Conservation (phyloP, 2,329 filamentous ascomycete species). For the Penicillium decumbens region DNA sequence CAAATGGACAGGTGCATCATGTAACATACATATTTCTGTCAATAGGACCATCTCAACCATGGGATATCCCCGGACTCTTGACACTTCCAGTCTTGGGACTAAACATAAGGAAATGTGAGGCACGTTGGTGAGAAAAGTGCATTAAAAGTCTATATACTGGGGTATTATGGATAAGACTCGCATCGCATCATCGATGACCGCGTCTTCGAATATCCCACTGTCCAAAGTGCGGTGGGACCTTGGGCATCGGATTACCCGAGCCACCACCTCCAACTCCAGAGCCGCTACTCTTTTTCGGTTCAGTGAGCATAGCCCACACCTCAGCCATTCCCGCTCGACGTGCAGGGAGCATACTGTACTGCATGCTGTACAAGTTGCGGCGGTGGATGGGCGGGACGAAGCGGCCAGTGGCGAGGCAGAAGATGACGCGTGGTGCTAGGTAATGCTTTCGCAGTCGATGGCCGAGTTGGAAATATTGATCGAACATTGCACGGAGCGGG, state of each 20-base stretch:
- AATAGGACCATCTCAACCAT: neutral
- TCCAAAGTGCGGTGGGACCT: constrained; percentile 31
- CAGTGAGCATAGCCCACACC: constrained; percentile 72
- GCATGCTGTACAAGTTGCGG: constrained; percentile 88
- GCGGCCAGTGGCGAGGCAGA: constrained; percentile 81
- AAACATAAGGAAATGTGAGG: neutral
- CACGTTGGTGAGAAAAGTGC: neutral
- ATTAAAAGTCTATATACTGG: constrained; percentile 9
- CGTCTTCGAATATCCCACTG: constrained; percentile 32
- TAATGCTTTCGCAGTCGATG: constrained; percentile 93
- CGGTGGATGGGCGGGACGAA: constrained; percentile 94
- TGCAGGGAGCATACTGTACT: constrained; percentile 95
- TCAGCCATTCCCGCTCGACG: constrained; percentile 73
- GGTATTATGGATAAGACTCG: constrained; percentile 1
- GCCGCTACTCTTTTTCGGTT: constrained; percentile 34
- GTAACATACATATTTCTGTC: neutral
- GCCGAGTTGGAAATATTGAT: constrained; percentile 94
- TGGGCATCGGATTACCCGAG: constrained; percentile 29
- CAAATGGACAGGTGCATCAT: constrained; percentile 5
- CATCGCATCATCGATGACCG: constrained; percentile 29
- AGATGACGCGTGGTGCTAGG: constrained; percentile 77
- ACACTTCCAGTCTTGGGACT: neutral
- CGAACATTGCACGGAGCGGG: constrained; percentile 87
- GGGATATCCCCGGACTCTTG: too few relatives aligned
- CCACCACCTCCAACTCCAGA: constrained; percentile 15